Evolutionary conservation across 306 rosid genomes (phyloP).

Genomic region (Inga oerstediana): DNA sequence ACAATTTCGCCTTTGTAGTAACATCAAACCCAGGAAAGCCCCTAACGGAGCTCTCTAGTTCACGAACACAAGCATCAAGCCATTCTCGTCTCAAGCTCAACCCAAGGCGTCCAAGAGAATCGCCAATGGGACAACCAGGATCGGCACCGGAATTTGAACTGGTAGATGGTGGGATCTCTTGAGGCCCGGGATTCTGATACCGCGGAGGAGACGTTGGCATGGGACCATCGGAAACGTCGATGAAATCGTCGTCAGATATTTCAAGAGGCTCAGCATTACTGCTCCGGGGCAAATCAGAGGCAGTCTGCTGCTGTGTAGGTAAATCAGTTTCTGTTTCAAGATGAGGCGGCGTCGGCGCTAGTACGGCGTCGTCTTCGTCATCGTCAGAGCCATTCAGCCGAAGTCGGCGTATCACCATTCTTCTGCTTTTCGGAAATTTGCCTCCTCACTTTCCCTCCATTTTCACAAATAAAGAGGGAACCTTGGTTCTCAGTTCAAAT

Average conservation of each 20-base stretch:
- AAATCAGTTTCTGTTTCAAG: slow-evolving; percentile 15
- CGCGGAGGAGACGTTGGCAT: slow-evolving; percentile 53
- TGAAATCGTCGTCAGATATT: slow-evolving; percentile 66
- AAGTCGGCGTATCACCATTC: slow-evolving; percentile 71
- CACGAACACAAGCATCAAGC: slow-evolving; percentile 54
- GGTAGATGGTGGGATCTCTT: slow-evolving; percentile 2
- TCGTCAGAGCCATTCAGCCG: slow-evolving; percentile 59
- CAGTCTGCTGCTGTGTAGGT: slow-evolving; percentile 23
- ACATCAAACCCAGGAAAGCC: slow-evolving; percentile 54
- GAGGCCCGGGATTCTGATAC: slow-evolving; percentile 24
- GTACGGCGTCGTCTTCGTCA: slow-evolving; percentile 43
- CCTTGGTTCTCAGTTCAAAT: not conserved
- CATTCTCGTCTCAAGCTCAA: slow-evolving; percentile 62
- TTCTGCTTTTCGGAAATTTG: slow-evolving; percentile 12
- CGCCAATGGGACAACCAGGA: slow-evolving; percentile 53
- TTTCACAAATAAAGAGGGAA: slow-evolving; percentile 23
- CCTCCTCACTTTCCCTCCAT: not conserved
- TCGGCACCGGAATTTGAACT: not conserved
- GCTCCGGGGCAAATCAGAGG: slow-evolving; percentile 20
- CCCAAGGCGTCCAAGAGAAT: slow-evolving; percentile 61
- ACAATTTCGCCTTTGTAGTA: slow-evolving; percentile 60
- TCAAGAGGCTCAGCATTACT: slow-evolving; percentile 45
- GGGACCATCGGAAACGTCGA: slow-evolving; percentile 64
- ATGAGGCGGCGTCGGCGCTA: not conserved
- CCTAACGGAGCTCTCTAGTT: slow-evolving; percentile 46